Evolutionary conservation across 1,284 basidiomycete genomes (phyloP).

Genomic region (Malassezia vespertilionis): DNA sequence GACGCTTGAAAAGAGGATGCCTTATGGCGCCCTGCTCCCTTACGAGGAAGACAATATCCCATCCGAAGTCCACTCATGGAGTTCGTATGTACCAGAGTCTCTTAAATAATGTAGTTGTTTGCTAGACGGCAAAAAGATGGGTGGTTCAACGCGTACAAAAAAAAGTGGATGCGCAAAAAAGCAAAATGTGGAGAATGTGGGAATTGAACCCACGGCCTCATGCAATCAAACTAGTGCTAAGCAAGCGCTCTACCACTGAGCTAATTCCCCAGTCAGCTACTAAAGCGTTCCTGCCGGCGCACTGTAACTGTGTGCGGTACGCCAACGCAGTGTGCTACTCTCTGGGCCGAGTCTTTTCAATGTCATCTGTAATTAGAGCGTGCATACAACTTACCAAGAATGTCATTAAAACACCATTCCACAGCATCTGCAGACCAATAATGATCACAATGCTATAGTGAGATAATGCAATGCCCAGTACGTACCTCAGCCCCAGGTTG

Average conservation of each 20-base stretch:
- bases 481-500: slow-evolving; percentile 50
- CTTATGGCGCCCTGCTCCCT: slow-evolving; percentile 64
- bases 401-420: slow-evolving; percentile 53
- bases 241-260: slow-evolving; percentile 24
- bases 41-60: slow-evolving; percentile 85
- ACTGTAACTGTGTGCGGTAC: not conserved
- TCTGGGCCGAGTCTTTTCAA: slow-evolving; percentile 18
- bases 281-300: not conserved
- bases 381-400: slow-evolving; percentile 33
- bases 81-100: slow-evolving; percentile 32
- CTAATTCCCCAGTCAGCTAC: slow-evolving; percentile 16
- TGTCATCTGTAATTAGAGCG: slow-evolving; percentile 21
- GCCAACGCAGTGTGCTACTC: not conserved
- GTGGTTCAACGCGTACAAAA: not conserved
- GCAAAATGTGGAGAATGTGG: slow-evolving; percentile 17
- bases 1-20: slow-evolving; percentile 75
- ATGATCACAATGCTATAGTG: slow-evolving; percentile 48
- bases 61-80: slow-evolving; percentile 60
- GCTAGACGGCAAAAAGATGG: too few species aligned
- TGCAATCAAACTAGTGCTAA: slow-evolving; percentile 18
- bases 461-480: not conserved
- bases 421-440: slow-evolving; percentile 57
- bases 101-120: not conserved
- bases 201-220: slow-evolving; percentile 23
- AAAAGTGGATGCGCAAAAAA: not conserved